Conservation (phyloP, 371 early-diverging fungal species). For the Blyttiomyces sp. region DNA sequence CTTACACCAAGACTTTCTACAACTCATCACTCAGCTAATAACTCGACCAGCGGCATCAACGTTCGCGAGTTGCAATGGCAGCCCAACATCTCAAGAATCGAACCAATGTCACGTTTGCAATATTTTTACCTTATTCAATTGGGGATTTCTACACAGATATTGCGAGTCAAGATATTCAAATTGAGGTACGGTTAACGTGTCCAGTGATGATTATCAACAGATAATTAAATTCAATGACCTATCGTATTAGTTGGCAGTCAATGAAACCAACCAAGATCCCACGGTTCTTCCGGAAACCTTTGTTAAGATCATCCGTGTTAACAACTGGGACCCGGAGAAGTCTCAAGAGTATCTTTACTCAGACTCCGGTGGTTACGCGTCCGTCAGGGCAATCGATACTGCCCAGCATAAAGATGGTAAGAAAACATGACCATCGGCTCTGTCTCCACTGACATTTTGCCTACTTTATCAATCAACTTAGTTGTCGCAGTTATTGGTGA, state of each 20-base stretch:
- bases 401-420: constrained; percentile 13
- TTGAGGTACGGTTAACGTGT: no score
- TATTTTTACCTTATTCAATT: no score
- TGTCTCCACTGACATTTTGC: background rate
- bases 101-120: no score
- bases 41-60: no score
- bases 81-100: no score
- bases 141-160: no score
- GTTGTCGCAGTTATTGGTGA: constrained; percentile 21
- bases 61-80: no score
- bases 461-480: background rate
- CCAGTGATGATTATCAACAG: no score
- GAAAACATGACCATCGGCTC: background rate
- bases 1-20: no score
- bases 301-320: constrained; percentile 18
- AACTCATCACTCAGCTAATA: no score
- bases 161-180: no score
- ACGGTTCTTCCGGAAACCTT: constrained; percentile 2
- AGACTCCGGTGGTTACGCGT: constrained; percentile 25
- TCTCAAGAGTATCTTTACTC: constrained; percentile 6
- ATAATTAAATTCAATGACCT: no score
- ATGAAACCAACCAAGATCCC: constrained; percentile 11
- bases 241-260: constrained; percentile 25
- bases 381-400: constrained; percentile 15
- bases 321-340: constrained; percentile 22